Base-by-base conservation (phyloP, 2,329 filamentous ascomycete genomes). In the Esteya vermicola region DNA sequence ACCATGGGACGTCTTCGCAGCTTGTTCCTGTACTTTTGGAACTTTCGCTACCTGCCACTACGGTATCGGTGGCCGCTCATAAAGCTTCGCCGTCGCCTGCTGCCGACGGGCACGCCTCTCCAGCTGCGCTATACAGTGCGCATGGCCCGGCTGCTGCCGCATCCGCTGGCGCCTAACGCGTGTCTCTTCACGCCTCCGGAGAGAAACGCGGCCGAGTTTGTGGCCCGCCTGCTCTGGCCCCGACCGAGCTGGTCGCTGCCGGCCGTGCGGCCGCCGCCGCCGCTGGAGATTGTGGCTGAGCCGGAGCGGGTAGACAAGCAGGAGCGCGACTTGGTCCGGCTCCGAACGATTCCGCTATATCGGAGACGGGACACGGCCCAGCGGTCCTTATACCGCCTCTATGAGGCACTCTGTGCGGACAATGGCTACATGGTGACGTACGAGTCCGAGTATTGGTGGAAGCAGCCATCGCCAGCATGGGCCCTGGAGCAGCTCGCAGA, bases 311-410 rank as follows among this genome's bases (percentile, higher is more conserved):
- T 36, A 6, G 3, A 9, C 34, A 13, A 25, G 23, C 34, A 28
- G 16, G 34, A 10, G 6, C 34, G 34, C 25, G 34, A 36, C 34
- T 25, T 36, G 7, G 20, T 27, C 23, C 34, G 9, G 6, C 34
- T 36, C 23, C 34, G 25, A 7, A 36, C 28, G 34, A 36, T 38
- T 25, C 36, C 36, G 12, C 36, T 38, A 12, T 38, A 27, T 25
- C 13, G 18, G 16, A 6, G 6, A 12, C 35, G 35, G 8, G 35
- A 38, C 26, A 38, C 36, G 25, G 26, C 36, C 3, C 36, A 38
- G 19, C 36, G 36, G 18, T 20, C 36, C 9, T 37, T 37, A 10
- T 37, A 28, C 25, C 35, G 35, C 16, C 25, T 37, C n/a, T 37
- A 37, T 16, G 35, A 37, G 25, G 23, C 35, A 2, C 16, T 37